Conservation (phyloP, 2,329 filamentous ascomycete species). For the Hymenoscyphus linearis region DNA sequence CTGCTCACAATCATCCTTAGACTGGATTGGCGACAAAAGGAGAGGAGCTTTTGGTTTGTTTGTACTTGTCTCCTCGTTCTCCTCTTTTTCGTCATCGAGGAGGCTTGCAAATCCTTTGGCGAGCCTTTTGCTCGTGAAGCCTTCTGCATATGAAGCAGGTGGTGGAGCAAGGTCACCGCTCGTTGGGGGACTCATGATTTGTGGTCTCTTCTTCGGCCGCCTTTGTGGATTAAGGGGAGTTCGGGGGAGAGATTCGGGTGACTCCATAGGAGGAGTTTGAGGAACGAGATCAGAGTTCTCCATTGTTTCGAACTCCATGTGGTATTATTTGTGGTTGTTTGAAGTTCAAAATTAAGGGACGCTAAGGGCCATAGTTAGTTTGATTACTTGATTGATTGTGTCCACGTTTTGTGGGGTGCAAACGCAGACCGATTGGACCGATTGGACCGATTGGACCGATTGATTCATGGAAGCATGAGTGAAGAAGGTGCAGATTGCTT, state of each 20-base stretch:
- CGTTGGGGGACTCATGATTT: background rate
- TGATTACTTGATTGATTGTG: no score
- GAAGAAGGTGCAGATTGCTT: background rate
- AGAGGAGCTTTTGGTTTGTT: background rate
- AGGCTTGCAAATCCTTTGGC: background rate
- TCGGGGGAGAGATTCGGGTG: background rate
- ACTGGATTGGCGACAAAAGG: background rate
- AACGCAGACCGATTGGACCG: no score
- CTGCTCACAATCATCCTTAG: background rate
- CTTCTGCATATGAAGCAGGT: background rate
- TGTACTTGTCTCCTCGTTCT: background rate
- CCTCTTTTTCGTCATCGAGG: background rate
- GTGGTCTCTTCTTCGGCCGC: background rate
- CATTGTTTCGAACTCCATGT: background rate
- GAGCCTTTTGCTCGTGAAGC: background rate
- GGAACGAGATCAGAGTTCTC: no score
- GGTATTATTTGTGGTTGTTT: background rate
- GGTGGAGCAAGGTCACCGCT: no score
- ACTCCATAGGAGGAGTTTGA: no score
- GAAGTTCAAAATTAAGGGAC: background rate
- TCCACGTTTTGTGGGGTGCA: no score
- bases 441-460: no score
- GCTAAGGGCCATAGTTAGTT: no score
- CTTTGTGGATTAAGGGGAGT: background rate
- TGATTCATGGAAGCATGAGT: background rate